Evolutionary conservation across 1,139 yeast species (phyloP), one percentile per base, ranked within the genome.

Genomic region (Kluyveromyces marxianus): DNA sequence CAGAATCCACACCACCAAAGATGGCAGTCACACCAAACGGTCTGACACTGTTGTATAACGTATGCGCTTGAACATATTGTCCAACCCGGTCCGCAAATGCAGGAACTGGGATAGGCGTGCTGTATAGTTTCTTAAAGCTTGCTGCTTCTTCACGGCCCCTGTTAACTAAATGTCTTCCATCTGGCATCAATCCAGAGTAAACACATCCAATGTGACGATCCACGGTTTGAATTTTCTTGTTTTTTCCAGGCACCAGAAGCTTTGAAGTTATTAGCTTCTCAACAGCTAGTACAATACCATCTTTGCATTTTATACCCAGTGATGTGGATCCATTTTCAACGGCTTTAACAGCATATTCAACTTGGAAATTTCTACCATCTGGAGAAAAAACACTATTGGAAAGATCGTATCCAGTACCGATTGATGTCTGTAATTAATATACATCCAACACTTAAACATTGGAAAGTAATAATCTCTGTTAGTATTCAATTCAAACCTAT

Each of bases 361-460:
- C 98, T 69, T 94, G 99, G 71, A 94, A 94, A 69, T 90, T 92
- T 70, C 98, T 80, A 44, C 99, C 99, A 67, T 94, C 98, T 65
- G 83, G 79, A 21, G 78, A 69, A 62, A 85, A 85, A 50, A 89
- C 95, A 71, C 95, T 83, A 71, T 90, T 90, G 41, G 96, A 87
- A 64, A 90, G 79, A 73, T 90, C 97, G 77, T 90, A 90, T 34
- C 97, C 97, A 31, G 97, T 90, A 59, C 97, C 97, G 62, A 90
- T 89, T 45, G 97, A 89, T 40, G 97, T 86, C 94, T 49, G 27
- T 7, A 25, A 6, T 27, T 26, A 30, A 36, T 4, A 4, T 21
- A 33, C 10, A 26, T 32, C 30, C 6, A 7, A 10, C 34, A 38
- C 25, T 21, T 5, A 32, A 32, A 7, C 34, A 32, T n/a, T 29